phyloP scores from a whole-genome alignment of 257 asterid genomes.

The Nemophila menziesii region DNA sequence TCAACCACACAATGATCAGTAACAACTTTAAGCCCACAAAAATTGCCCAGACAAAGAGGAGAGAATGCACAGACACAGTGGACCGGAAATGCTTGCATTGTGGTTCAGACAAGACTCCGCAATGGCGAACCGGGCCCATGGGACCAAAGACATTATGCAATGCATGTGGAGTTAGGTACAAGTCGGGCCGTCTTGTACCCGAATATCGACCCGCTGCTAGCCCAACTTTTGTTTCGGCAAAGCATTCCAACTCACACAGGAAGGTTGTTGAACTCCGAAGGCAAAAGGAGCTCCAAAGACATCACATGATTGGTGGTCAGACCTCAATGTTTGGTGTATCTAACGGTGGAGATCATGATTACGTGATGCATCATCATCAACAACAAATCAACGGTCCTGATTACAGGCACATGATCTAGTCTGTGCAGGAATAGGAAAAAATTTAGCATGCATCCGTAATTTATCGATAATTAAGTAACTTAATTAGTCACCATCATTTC shows the following conservation, averaged over 20 bases:
- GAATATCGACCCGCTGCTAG: constrained; percentile 98
- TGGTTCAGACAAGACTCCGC: constrained; percentile 91
- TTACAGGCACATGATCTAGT: constrained; percentile 65
- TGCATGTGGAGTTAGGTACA: constrained; percentile 93
- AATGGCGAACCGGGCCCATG: constrained; percentile 96
- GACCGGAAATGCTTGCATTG: constrained; percentile 88
- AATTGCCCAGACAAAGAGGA: constrained; percentile 22
- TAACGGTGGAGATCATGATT: constrained; percentile 74
- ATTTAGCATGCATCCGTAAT: constrained; percentile 1
- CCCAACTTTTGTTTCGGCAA: constrained; percentile 68
- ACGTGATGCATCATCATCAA: constrained; percentile 56
- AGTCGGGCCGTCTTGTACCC: constrained; percentile 91
- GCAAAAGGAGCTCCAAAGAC: constrained; percentile 63
- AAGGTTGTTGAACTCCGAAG: constrained; percentile 91
- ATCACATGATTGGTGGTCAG: constrained; percentile 33
- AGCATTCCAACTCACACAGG: constrained; percentile 94
- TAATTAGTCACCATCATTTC: not conserved
- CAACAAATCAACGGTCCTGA: constrained; percentile 46
- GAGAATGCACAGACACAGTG: constrained; percentile 35
- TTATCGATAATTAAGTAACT: not conserved
- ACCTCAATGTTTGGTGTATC: constrained; percentile 52
- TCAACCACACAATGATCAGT: not conserved
- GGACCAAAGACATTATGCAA: constrained; percentile 96
- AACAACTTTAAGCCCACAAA: constrained; percentile 10
- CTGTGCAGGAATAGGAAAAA: constrained; percentile 8